Percentiles rank a stretch among this genome's conserved stretches.
Evolutionary conservation across 2,329 filamentous ascomycete species (phyloP).

Genomic region (Exophiala dermatitidis): DNA sequence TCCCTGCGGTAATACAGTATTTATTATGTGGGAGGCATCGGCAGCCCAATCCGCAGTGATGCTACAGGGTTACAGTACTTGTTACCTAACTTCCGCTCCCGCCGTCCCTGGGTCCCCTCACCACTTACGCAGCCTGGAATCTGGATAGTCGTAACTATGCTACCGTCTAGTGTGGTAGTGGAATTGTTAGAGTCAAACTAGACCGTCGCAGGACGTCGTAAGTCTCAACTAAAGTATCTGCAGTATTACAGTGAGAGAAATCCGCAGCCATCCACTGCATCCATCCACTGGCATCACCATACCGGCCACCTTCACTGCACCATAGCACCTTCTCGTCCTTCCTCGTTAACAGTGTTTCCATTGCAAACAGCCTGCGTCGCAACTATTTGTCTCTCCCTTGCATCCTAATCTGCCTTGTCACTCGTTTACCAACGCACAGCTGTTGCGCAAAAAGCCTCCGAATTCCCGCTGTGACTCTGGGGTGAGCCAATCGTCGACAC

Average conservation of each 20-base stretch:
- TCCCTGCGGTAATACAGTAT: too few relatives aligned
- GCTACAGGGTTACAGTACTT: too few relatives aligned
- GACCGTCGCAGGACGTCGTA: background rate
- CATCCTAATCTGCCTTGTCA: slow-evolving; percentile 9
- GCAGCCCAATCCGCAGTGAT: too few relatives aligned
- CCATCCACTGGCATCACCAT: too few relatives aligned
- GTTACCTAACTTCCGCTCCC: too few relatives aligned
- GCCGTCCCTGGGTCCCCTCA: too few relatives aligned
- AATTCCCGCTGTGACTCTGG: slow-evolving; percentile 3
- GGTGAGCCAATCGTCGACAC: slow-evolving; percentile 2
- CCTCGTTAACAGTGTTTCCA: background rate
- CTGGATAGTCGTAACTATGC: too few relatives aligned
- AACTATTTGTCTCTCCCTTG: background rate
- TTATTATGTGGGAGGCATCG: too few relatives aligned
- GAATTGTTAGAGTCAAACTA: background rate
- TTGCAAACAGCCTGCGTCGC: background rate
- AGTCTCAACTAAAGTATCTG: background rate
- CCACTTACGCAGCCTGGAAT: too few relatives aligned
- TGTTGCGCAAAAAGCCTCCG: background rate
- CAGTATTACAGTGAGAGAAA: background rate
- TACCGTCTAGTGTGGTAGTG: too few relatives aligned
- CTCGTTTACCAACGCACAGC: slow-evolving; percentile 12
- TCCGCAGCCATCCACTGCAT: background rate
- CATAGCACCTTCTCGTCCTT: slow-evolving; percentile 13
- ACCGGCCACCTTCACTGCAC: background rate